These are phyloP conservation scores for Microascus cirrosus DNA, from an alignment of 2,329 filamentous ascomycete genomes.

Conservation along the genomic window DNA sequence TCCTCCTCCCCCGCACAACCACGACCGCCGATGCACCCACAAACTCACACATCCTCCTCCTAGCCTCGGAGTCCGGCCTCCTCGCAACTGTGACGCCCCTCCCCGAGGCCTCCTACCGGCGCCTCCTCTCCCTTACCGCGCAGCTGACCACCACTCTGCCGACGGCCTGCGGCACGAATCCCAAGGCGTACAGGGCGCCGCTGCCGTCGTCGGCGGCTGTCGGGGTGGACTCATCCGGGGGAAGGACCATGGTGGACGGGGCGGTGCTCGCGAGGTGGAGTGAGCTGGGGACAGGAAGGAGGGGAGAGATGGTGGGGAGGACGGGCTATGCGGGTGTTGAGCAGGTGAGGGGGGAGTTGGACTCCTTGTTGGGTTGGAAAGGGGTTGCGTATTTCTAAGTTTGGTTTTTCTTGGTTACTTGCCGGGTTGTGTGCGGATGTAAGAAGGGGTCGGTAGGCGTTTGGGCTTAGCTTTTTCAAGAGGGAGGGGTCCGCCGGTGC, in stretches of 20 bases:
- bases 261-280: slow-evolving; percentile 63
- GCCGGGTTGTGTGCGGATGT: neutral
- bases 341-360: slow-evolving; percentile 60
- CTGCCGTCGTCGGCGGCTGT: slow-evolving; percentile 34
- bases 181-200: slow-evolving; percentile 60
- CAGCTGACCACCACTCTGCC: slow-evolving; percentile 69
- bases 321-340: slow-evolving; percentile 56
- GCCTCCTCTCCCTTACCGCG: slow-evolving; percentile 68
- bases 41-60: slow-evolving; percentile 42
- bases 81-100: slow-evolving; percentile 69
- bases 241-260: slow-evolving; percentile 66
- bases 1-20: slow-evolving; percentile 43
- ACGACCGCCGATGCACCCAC: slow-evolving; percentile 17
- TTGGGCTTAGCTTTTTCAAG: neutral
- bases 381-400: slow-evolving; percentile 41
- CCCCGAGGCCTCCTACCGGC: slow-evolving; percentile 69
- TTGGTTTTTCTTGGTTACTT: neutral
- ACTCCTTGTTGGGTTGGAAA: slow-evolving; percentile 48
- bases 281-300: slow-evolving; percentile 60
- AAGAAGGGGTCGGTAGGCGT: neutral
- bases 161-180: slow-evolving; percentile 71
- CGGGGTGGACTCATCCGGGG: slow-evolving; percentile 46
- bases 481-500: neutral
- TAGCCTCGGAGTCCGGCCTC: slow-evolving; percentile 65
- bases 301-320: slow-evolving; percentile 62